Evolutionary conservation across 805 yeast species (phyloP).

Genomic region (Candida silvicultrix): DNA sequence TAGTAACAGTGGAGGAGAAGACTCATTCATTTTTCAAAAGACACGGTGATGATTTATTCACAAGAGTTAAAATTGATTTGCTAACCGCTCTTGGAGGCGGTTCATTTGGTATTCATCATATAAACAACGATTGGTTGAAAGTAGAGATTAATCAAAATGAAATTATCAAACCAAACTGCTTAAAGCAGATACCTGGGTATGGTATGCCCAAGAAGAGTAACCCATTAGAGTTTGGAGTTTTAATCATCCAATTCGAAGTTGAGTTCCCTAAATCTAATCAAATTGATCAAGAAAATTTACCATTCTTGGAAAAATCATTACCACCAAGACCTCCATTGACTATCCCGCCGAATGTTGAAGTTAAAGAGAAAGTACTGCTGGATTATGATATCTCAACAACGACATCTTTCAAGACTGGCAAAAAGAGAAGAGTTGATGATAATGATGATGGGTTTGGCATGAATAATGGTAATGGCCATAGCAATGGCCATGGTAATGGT

Average conservation of each 20-base stretch:
- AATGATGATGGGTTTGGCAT: not conserved
- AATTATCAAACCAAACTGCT: conserved; percentile 76
- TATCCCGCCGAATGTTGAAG: conserved; percentile 66
- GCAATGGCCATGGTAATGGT: not conserved
- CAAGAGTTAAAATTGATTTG: conserved; percentile 83
- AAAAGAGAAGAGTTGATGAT: not conserved
- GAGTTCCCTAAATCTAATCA: conserved; percentile 81
- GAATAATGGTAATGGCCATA: not conserved
- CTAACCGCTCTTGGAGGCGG: conserved; percentile 98
- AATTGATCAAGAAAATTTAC: conserved; percentile 68
- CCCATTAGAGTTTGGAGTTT: conserved; percentile 76
- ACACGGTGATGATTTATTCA: conserved; percentile 80
- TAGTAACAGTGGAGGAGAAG: conserved; percentile 86
- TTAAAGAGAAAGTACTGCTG: conserved; percentile 73
- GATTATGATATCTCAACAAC: conserved; percentile 32
- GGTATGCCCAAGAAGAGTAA: conserved; percentile 96
- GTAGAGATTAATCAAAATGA: conserved; percentile 85
- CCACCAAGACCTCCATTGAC: conserved; percentile 57
- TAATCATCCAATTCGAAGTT: conserved; percentile 78
- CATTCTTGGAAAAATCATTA: conserved; percentile 65
- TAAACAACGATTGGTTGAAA: conserved; percentile 88
- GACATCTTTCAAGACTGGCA: not conserved
- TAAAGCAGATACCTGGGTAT: conserved; percentile 80
- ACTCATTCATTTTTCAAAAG: conserved; percentile 80
- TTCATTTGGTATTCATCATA: conserved; percentile 77